Conservation (phyloP, 2,329 filamentous ascomycete genomes). For the Pseudohalonectria lignicola region DNA sequence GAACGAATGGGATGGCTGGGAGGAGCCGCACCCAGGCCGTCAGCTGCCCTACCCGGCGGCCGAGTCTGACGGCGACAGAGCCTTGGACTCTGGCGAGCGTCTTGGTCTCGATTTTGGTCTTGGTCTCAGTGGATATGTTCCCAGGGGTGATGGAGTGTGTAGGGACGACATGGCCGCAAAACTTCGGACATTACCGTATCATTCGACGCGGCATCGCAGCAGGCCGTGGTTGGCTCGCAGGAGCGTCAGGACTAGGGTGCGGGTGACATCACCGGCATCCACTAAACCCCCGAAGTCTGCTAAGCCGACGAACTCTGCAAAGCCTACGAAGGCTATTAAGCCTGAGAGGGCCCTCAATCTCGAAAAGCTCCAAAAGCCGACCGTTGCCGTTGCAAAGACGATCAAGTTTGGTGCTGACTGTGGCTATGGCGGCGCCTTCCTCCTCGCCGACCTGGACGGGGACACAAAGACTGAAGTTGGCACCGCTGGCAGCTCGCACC, state of each 20-base stretch:
- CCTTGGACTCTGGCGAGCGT: too few relatives aligned
- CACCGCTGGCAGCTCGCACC: background rate
- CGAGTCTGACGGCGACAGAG: slow-evolving; percentile 5
- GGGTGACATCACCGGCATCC: background rate
- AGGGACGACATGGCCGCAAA: slow-evolving; percentile 39
- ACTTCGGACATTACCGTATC: slow-evolving; percentile 5
- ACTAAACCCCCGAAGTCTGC: background rate
- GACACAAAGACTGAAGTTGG: slow-evolving; percentile 1
- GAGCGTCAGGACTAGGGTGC: background rate
- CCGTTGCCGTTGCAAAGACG: background rate
- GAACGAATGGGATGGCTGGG: slow-evolving; percentile 25
- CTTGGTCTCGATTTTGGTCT: background rate
- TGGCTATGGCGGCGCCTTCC: background rate
- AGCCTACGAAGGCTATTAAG: background rate
- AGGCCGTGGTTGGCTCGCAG: slow-evolving; percentile 1
- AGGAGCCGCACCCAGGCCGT: slow-evolving; percentile 34
- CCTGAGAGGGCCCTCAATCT: background rate
- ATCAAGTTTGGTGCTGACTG: background rate
- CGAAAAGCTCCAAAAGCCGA: background rate
- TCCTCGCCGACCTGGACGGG: too few relatives aligned
- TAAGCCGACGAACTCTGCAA: background rate
- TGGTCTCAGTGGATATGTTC: background rate
- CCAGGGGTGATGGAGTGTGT: slow-evolving; percentile 15
- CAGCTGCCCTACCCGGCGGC: slow-evolving; percentile 21
- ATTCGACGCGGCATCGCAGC: background rate